A percentile compares a stretch with the other conserved stretches of the same genome.
These are phyloP conservation scores for Citeromyces matritensis DNA, from an alignment of 805 yeast genomes.

Conservation along the genomic window DNA sequence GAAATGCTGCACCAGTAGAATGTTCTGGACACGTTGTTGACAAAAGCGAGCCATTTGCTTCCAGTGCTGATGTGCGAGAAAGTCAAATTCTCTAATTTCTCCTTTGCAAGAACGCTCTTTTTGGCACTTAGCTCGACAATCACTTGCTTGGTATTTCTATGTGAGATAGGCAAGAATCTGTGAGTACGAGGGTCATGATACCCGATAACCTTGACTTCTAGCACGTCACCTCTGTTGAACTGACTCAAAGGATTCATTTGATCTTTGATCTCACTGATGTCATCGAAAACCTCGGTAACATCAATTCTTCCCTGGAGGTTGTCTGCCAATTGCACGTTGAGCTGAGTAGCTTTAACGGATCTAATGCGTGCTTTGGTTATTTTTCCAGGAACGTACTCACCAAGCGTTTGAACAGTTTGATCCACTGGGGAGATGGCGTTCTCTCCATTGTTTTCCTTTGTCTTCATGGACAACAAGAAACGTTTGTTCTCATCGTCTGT, in stretches of 20 bases:
- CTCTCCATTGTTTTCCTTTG: conserved; percentile 10
- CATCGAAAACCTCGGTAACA: conserved; percentile 50
- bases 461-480: conserved; percentile 50
- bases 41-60: conserved; percentile 37
- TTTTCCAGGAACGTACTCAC: conserved; percentile 46
- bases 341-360: conserved; percentile 54
- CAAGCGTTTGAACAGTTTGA: conserved; percentile 22
- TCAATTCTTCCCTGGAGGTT: conserved; percentile 72
- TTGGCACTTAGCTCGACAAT: conserved; percentile 53
- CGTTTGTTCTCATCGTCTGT: conserved; percentile 57
- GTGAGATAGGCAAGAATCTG: conserved; percentile 50
- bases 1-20: conserved; percentile 55
- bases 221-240: conserved; percentile 40
- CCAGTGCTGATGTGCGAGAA: conserved; percentile 32
- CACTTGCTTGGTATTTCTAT: conserved; percentile 34
- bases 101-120: conserved; percentile 20
- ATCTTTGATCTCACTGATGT: conserved; percentile 38
- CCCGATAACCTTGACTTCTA: conserved; percentile 62
- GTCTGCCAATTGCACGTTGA: conserved; percentile 64
- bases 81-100: conserved; percentile 9
- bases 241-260: conserved; percentile 38
- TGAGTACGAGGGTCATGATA: conserved; percentile 59
- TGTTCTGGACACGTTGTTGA: conserved; percentile 49
- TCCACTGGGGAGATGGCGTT: conserved; percentile 48
- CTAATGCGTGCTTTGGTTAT: conserved; percentile 45